Conservation (phyloP, 495 filamentous ascomycete genomes). For the Penicillium ochrochloron region DNA sequence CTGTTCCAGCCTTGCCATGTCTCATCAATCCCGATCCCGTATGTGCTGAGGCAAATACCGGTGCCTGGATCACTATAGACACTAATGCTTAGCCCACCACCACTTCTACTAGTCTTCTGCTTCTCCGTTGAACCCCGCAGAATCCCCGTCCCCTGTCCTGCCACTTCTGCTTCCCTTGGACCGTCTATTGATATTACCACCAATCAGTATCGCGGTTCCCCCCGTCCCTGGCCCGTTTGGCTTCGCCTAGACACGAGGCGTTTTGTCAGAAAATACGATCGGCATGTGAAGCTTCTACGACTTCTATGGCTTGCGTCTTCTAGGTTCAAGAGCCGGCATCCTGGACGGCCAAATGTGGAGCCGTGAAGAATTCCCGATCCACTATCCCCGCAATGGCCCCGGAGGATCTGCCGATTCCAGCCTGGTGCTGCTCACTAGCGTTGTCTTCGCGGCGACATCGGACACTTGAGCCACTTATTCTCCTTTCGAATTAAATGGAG, state of each 20-base stretch:
- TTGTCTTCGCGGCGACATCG: not conserved
- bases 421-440: slow-evolving; percentile 20
- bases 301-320: slow-evolving; percentile 6
- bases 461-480: slow-evolving; percentile 7
- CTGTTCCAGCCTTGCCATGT: not conserved
- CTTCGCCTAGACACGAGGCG: slow-evolving; percentile 17
- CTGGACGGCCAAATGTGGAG: slow-evolving; percentile 15
- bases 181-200: slow-evolving; percentile 10
- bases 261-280: slow-evolving; percentile 18
- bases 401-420: slow-evolving; percentile 23
- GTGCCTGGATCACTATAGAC: not conserved
- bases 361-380: slow-evolving; percentile 20
- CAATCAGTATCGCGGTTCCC: slow-evolving; percentile 13
- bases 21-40: not conserved
- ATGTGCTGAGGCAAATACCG: not conserved
- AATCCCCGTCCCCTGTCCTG: slow-evolving; percentile 33
- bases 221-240: slow-evolving; percentile 6
- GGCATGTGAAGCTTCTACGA: slow-evolving; percentile 15
- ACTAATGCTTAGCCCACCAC: not conserved
- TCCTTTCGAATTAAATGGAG: not conserved
- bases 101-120: not conserved
- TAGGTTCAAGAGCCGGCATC: slow-evolving; percentile 5
- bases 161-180: not conserved
- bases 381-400: slow-evolving; percentile 6
- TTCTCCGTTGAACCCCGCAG: slow-evolving; percentile 19